These are phyloP conservation scores for Nakazawaea ishiwadae DNA, from an alignment of 805 yeast genomes.

Conservation along the genomic window DNA sequence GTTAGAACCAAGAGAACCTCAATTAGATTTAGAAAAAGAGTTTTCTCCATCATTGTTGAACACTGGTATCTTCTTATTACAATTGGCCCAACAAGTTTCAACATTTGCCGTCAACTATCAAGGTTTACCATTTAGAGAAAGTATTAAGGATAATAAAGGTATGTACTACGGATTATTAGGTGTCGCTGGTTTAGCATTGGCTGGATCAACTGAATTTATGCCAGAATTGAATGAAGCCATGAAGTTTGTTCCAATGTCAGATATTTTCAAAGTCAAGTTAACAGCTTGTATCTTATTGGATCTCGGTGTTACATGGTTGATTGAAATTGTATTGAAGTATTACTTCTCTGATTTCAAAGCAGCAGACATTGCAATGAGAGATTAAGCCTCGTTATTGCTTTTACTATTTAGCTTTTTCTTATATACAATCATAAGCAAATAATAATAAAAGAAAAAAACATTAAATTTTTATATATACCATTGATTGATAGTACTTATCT, in stretches of 20 bases:
- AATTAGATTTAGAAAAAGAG: slow-evolving; percentile 82
- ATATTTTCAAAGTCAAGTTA: slow-evolving; percentile 69
- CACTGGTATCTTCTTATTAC: slow-evolving; percentile 93
- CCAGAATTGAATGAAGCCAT: slow-evolving; percentile 93
- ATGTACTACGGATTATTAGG: slow-evolving; percentile 95
- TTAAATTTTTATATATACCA: neutral
- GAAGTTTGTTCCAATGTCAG: slow-evolving; percentile 84
- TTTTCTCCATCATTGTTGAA: slow-evolving; percentile 88
- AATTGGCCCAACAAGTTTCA: slow-evolving; percentile 93
- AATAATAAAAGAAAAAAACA: neutral
- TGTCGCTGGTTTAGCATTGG: slow-evolving; percentile 80
- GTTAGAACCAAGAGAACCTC: slow-evolving; percentile 89
- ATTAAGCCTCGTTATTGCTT: too few species aligned
- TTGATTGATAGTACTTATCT: too few species aligned
- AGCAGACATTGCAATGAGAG: slow-evolving; percentile 73
- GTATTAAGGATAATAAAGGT: slow-evolving; percentile 85
- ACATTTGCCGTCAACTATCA: slow-evolving; percentile 97
- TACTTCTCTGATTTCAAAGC: slow-evolving; percentile 89
- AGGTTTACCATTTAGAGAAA: slow-evolving; percentile 94
- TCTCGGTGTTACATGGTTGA: slow-evolving; percentile 67
- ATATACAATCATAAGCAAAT: neutral
- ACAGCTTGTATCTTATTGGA: slow-evolving; percentile 72
- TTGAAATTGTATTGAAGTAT: slow-evolving; percentile 76
- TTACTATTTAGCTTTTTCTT: too few species aligned
- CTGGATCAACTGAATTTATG: slow-evolving; percentile 90